A percentile compares a stretch with the other conserved stretches of the same genome.
phyloP scores from a whole-genome alignment of 306 rosid species.

The Parietaria judaica region DNA sequence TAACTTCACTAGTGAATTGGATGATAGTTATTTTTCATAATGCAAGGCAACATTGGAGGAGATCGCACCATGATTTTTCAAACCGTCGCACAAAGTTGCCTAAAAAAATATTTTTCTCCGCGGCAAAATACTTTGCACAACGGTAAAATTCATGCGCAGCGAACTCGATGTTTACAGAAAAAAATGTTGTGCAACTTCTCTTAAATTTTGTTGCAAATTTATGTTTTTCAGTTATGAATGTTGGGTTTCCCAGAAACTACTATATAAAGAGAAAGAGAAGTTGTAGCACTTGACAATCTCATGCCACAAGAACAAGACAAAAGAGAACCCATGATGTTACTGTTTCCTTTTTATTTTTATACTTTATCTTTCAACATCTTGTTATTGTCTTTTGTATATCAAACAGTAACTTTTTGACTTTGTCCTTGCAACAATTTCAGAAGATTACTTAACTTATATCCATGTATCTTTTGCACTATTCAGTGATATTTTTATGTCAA shows the following conservation, averaged over 20 bases:
- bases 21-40: too few relatives aligned
- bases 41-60: too few relatives aligned
- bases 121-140: too few relatives aligned
- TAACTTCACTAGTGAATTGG: too few relatives aligned
- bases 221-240: neutral
- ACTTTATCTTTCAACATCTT: neutral
- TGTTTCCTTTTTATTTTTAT: neutral
- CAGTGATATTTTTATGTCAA: neutral
- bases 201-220: neutral
- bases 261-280: neutral
- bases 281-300: neutral
- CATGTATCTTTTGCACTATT: neutral
- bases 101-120: too few relatives aligned
- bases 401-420: slow-evolving; percentile 11
- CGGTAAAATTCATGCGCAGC: too few relatives aligned
- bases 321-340: neutral
- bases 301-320: neutral
- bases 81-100: too few relatives aligned
- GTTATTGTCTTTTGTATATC: neutral
- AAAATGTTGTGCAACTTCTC: too few relatives aligned
- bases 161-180: too few relatives aligned
- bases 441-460: neutral
- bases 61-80: too few relatives aligned
- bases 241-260: neutral
- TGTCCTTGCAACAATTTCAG: slow-evolving; percentile 2